phyloP scores from a whole-genome alignment of 2,329 filamentous ascomycete genomes.

The Calonectria pauciramosa region DNA sequence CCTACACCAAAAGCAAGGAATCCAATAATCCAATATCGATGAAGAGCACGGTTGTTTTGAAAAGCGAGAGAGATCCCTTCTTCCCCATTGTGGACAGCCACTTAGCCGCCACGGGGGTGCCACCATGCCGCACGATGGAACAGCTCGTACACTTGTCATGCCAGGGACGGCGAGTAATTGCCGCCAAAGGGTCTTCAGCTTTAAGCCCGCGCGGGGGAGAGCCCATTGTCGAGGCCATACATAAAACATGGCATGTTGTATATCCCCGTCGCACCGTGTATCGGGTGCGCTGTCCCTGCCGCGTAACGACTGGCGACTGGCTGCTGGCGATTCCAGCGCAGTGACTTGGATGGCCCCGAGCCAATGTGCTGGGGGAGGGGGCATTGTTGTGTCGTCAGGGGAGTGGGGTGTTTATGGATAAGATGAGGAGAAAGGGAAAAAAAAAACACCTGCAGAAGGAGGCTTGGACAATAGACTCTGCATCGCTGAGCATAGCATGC shows the following conservation, averaged over 20 bases:
- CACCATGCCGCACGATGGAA: constrained; percentile 6
- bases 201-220: neutral
- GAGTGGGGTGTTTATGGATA: neutral
- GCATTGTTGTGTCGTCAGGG: neutral
- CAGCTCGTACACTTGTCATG: constrained; percentile 1
- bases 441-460: neutral
- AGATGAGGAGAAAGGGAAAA: neutral
- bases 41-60: constrained; percentile 6
- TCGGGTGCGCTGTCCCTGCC: constrained; percentile 27
- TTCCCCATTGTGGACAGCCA: neutral
- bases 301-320: constrained; percentile 24
- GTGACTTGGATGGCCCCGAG: neutral
- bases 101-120: constrained; percentile 12
- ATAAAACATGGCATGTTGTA: neutral
- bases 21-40: neutral
- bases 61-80: constrained; percentile 8
- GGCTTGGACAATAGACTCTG: neutral
- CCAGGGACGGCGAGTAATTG: neutral
- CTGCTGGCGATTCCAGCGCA: constrained; percentile 10
- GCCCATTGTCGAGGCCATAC: constrained; percentile 3
- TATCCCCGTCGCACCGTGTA: constrained; percentile 11
- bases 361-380: neutral
- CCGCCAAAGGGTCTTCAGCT: neutral
- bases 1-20: neutral
- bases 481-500: neutral